Base-by-base conservation (phyloP, 768 basidiomycete species). In the Phaffia tasmanica region DNA sequence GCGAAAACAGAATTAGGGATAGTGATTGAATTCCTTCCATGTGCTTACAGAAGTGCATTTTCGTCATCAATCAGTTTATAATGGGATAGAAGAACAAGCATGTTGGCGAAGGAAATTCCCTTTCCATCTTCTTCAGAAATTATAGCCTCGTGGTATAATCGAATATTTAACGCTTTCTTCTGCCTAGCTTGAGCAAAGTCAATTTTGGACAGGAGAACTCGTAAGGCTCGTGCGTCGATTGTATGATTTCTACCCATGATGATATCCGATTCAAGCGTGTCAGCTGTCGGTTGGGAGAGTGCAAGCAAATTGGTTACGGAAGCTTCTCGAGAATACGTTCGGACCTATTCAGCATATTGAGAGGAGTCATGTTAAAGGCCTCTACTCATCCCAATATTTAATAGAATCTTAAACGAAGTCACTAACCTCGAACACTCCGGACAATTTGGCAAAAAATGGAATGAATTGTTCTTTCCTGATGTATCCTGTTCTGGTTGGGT, bases 11-110 rank as follows among this genome's bases (percentile, higher is more conserved):
- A 23, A 0, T 21, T 2, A 7, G 3, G n/a, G 23, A 32, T 29
- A 25, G 3, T 6, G 5, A 19, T 42, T 35, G 1, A 46, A 58
- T 55, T 21, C n/a, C 4, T 35, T 3, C 42, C 16, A n/a, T 7
- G n/a, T 18, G 82, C 89, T 74, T 75, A 94, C 93, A 85, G 82
- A 29, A 98, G 78, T 18, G 93, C 93, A 35, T 90, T 87, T 30
- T 83, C 83, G 76, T 95, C 91, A 59, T 89, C 82, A 70, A 97
- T 90, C 61, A 98, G 78, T 75, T 89, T 92, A 78, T 97, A 86
- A 74, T 95, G 94, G 0, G 89, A 86, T 50, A 98, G 78, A 55
- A 97, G 78, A 46, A 87, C 74, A 2, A 98, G 81, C 88, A 94
- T 94, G 55, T 84, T 83, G 0, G 85, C 88, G 79, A 97, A 97